phyloP scores from a whole-genome alignment of 495 filamentous ascomycete species.

The Hypoxylon perforatum region DNA sequence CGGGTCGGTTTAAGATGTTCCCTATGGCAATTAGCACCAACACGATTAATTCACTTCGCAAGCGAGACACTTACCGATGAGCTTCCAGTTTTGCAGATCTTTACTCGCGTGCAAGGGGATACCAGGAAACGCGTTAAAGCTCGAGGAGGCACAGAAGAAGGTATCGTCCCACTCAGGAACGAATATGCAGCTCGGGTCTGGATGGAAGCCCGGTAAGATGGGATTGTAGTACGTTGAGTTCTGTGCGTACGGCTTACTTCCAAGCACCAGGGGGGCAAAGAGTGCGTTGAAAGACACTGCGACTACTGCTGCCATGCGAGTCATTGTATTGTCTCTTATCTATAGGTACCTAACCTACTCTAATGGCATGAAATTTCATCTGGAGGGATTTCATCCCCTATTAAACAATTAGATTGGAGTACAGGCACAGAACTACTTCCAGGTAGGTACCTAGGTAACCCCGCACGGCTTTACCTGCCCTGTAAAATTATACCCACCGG shows the following conservation, averaged over 20 bases:
- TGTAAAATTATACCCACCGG: constrained; percentile 17
- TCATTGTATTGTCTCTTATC: constrained; percentile 1
- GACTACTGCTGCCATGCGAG: background rate
- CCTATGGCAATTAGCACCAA: constrained; percentile 33
- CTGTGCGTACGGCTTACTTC: background rate
- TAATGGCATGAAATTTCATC: constrained; percentile 1
- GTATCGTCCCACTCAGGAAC: constrained; percentile 60
- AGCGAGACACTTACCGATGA: constrained; percentile 47
- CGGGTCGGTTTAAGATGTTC: constrained; percentile 52
- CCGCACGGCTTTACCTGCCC: constrained; percentile 23
- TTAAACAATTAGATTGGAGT: background rate
- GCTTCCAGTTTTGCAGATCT: constrained; percentile 64
- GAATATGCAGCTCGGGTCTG: constrained; percentile 66
- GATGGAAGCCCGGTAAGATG: constrained; percentile 65
- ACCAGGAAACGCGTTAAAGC: constrained; percentile 65
- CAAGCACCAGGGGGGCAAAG: constrained; percentile 15
- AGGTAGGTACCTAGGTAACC: constrained; percentile 16
- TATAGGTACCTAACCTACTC: background rate
- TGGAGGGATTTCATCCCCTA: background rate
- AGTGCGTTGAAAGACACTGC: constrained; percentile 9
- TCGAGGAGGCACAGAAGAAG: constrained; percentile 64
- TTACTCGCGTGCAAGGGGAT: constrained; percentile 64
- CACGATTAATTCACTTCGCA: background rate
- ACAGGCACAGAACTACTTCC: background rate
- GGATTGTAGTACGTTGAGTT: constrained; percentile 61